Conservation (phyloP, 352 stramenopile species). For the Phytophthora pistaciae region DNA sequence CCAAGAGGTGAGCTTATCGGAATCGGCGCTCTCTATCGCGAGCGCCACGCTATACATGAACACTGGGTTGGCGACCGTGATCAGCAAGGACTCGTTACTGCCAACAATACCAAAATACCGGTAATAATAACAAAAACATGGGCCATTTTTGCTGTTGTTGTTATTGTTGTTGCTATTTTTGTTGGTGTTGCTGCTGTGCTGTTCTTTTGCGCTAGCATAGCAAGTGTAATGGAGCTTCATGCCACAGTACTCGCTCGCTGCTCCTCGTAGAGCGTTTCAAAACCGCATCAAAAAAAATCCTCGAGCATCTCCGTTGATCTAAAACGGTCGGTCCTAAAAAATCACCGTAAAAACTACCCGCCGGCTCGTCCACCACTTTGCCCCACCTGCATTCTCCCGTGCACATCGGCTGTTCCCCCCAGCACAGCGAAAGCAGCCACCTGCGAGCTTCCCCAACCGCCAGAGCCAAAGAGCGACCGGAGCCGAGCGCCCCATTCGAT, state of each 20-base stretch:
- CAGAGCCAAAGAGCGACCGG: conserved; percentile 2
- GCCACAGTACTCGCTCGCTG: not conserved
- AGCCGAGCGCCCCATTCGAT: conserved; percentile 39
- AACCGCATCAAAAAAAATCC: not conserved
- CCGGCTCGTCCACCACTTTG: conserved; percentile 4
- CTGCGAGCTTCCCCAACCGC: not conserved
- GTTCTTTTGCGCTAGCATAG: not conserved
- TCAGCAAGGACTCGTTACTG: not conserved
- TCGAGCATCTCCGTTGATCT: not conserved
- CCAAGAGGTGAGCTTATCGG: conserved; percentile 2
- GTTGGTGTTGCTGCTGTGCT: not conserved
- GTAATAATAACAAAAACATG: too few species aligned
- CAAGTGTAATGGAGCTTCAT: too few species aligned
- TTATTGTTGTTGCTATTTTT: too few species aligned
- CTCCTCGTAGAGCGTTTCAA: conserved; percentile 12
- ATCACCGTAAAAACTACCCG: conserved; percentile 5
- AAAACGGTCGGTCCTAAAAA: conserved; percentile 1
- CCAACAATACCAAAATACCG: too few species aligned
- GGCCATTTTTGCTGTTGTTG: too few species aligned
- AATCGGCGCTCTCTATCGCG: not conserved
- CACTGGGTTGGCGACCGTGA: not conserved
- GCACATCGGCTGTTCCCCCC: conserved; percentile 1
- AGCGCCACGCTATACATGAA: not conserved
- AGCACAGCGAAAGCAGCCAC: conserved; percentile 11
- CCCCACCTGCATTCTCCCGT: conserved; percentile 21